Percentiles rank a stretch among this genome's conserved stretches.
These are phyloP conservation scores for Ehretia macrophylla DNA, from an alignment of 257 asterid species.

Conservation along the genomic window DNA sequence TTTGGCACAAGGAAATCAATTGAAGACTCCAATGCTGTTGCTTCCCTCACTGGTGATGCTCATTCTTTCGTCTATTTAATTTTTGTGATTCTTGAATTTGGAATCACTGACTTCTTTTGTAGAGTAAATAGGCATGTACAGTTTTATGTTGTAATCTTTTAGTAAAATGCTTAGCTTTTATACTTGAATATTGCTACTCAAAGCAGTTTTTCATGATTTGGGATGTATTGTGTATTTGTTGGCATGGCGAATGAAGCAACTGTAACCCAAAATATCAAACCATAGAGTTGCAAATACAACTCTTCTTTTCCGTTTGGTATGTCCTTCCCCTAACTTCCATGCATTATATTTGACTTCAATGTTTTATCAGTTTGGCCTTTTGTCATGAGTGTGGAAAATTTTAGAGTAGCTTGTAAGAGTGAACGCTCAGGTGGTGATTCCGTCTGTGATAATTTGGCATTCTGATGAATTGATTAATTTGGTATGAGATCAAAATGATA, in stretches of 20 bases:
- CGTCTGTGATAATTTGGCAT: too few species aligned
- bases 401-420: too few species aligned
- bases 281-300: background rate
- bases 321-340: background rate
- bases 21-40: background rate
- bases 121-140: conserved; percentile 7
- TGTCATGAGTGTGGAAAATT: too few species aligned
- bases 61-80: conserved; percentile 8
- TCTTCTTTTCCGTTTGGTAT: too few species aligned
- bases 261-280: background rate
- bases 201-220: background rate
- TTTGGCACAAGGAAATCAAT: background rate
- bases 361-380: background rate
- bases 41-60: conserved; percentile 10
- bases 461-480: too few species aligned
- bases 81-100: conserved; percentile 16
- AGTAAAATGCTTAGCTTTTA: background rate
- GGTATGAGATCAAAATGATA: too few species aligned
- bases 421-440: too few species aligned
- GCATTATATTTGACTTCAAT: background rate
- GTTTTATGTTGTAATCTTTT: conserved; percentile 1
- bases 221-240: too few species aligned
- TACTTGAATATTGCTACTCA: background rate
- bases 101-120: conserved; percentile 7
- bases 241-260: background rate